A percentile compares a stretch with the other conserved stretches of the same genome.
These are phyloP conservation scores for Cornus suecica DNA, from an alignment of 148 eudicot species.

Conservation along the genomic window DNA sequence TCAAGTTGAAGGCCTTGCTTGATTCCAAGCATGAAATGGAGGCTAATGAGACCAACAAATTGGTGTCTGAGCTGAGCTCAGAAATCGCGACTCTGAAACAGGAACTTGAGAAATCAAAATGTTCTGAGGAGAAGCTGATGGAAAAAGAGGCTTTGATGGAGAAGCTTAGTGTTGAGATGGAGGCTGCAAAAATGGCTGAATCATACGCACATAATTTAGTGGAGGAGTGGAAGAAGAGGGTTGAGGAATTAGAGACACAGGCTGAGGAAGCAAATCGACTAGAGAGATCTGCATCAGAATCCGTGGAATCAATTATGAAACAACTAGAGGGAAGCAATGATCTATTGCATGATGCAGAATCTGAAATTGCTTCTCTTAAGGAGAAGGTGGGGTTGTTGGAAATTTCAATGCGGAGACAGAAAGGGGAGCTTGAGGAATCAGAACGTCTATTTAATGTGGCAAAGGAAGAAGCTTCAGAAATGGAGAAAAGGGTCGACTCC, in stretches of 20 bases:
- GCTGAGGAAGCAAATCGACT: slow-evolving; percentile 54
- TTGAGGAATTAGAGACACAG: slow-evolving; percentile 55
- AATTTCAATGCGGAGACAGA: slow-evolving; percentile 55
- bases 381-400: slow-evolving; percentile 78
- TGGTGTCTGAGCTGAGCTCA: slow-evolving; percentile 45
- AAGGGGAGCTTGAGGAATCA: slow-evolving; percentile 61
- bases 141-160: slow-evolving; percentile 61
- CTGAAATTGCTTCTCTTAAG: slow-evolving; percentile 58
- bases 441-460: slow-evolving; percentile 43
- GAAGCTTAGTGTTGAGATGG: slow-evolving; percentile 71
- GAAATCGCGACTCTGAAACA: slow-evolving; percentile 47
- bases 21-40: slow-evolving; percentile 53
- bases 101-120: slow-evolving; percentile 45
- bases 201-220: slow-evolving; percentile 61
- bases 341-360: slow-evolving; percentile 71
- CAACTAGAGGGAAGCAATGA: slow-evolving; percentile 83
- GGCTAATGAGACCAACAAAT: slow-evolving; percentile 36
- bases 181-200: slow-evolving; percentile 81
- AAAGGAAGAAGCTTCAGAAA: slow-evolving; percentile 54
- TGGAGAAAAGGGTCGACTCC: slow-evolving; percentile 44
- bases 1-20: slow-evolving; percentile 55
- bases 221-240: slow-evolving; percentile 65
- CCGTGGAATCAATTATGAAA: slow-evolving; percentile 65
- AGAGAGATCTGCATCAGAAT: slow-evolving; percentile 84
- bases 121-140: slow-evolving; percentile 45